A percentile compares a stretch with the other conserved stretches of the same genome.
phyloP scores from a whole-genome alignment of 2,329 filamentous ascomycete species.

The Erysiphe pulchra region DNA sequence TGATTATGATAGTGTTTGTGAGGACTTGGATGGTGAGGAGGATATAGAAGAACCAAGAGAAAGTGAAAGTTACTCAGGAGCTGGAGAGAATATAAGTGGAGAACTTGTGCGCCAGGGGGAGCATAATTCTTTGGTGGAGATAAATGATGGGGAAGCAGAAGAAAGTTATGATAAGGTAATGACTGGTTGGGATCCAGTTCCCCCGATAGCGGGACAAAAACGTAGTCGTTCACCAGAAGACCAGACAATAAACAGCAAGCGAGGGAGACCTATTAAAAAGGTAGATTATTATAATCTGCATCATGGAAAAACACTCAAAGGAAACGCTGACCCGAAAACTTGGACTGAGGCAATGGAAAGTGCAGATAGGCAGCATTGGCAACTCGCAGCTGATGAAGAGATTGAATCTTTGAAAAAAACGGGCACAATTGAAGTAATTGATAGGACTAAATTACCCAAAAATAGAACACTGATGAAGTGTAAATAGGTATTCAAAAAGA shows the following conservation, averaged over 20 bases:
- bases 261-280: neutral
- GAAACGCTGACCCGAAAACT: neutral
- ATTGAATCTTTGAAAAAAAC: neutral
- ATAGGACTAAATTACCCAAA: neutral
- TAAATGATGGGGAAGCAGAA: too few relatives aligned
- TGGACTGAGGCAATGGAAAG: neutral
- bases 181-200: neutral
- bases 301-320: neutral
- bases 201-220: neutral
- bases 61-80: neutral
- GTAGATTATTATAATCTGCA: neutral
- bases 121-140: too few relatives aligned
- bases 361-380: neutral
- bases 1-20: neutral
- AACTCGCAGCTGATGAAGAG: neutral
- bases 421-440: neutral
- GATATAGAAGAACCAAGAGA: neutral
- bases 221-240: neutral
- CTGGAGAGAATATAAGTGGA: neutral
- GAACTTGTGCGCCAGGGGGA: neutral
- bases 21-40: neutral
- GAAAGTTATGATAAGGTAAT: neutral
- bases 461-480: neutral
- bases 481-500: neutral
- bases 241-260: neutral